phyloP scores from a whole-genome alignment of 73 alveolate species.

The Tetrahymena borealis region DNA sequence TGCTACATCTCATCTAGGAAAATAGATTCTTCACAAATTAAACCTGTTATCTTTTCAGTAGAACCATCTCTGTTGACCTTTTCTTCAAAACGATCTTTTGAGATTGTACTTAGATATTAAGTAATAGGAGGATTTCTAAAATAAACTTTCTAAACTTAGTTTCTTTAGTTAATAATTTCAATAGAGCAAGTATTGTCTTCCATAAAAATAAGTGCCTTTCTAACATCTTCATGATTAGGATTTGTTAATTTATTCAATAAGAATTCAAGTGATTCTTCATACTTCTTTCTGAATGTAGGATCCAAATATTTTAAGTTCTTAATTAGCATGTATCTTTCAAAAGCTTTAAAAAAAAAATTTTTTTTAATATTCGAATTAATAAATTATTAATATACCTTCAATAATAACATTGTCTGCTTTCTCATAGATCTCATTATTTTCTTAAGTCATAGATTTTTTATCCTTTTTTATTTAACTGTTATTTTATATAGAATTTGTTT shows the following conservation, averaged over 20 bases:
- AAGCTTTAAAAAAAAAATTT: neutral
- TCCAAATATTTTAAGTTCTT: neutral
- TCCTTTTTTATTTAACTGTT: neutral
- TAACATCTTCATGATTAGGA: neutral
- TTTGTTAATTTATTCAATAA: neutral
- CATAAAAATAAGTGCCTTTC: neutral
- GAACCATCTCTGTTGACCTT: neutral
- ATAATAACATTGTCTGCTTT: neutral
- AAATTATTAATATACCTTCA: neutral
- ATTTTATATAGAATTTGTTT: neutral
- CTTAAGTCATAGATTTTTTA: neutral
- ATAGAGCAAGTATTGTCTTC: neutral
- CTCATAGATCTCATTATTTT: neutral
- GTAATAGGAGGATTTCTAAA: neutral
- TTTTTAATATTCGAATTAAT: neutral
- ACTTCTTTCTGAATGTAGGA: neutral
- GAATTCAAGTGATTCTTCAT: neutral
- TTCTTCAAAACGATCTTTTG: neutral
- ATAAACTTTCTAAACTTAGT: neutral
- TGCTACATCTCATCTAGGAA: neutral
- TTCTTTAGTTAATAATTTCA: neutral
- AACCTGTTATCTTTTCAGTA: neutral
- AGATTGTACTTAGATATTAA: neutral
- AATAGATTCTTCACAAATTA: neutral
- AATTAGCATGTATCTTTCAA: neutral